A percentile compares a stretch with the other conserved stretches of the same genome.
Evolutionary conservation across 2,329 filamentous ascomycete species (phyloP).

Genomic region (Trichoderma aggressivum): DNA sequence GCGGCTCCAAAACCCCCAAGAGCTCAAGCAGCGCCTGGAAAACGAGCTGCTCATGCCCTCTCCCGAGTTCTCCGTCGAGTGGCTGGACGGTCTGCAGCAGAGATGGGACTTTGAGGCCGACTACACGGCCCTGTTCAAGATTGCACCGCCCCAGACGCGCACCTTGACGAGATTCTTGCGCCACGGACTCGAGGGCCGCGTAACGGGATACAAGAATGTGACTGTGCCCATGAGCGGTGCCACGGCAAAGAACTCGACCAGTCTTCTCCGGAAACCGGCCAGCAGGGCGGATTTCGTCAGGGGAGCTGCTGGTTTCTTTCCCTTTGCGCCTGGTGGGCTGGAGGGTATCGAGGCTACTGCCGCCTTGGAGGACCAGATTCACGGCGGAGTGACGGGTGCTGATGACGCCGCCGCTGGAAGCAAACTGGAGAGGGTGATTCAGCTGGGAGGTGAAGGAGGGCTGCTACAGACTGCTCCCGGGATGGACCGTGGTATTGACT

Average conservation of each 20-base stretch:
- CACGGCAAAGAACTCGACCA: slow-evolving; percentile 94
- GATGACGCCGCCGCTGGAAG: slow-evolving; percentile 44
- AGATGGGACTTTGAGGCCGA: slow-evolving; percentile 80
- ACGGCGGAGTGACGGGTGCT: slow-evolving; percentile 47
- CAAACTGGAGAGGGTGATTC: slow-evolving; percentile 80
- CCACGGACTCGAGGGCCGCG: slow-evolving; percentile 85
- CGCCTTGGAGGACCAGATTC: slow-evolving; percentile 73
- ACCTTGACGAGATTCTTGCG: slow-evolving; percentile 92
- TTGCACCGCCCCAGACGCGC: slow-evolving; percentile 87
- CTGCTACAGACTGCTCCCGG: slow-evolving; percentile 81
- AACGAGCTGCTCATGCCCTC: slow-evolving; percentile 75
- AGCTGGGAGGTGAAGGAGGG: slow-evolving; percentile 72
- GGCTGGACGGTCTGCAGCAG: slow-evolving; percentile 87
- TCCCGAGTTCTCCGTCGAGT: slow-evolving; percentile 72
- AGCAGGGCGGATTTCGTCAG: slow-evolving; percentile 86
- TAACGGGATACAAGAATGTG: slow-evolving; percentile 91
- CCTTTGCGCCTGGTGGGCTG: slow-evolving; percentile 86
- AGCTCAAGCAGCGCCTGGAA: slow-evolving; percentile 69
- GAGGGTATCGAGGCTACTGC: slow-evolving; percentile 84
- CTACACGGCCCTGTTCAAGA: slow-evolving; percentile 77
- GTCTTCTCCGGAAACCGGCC: slow-evolving; percentile 79
- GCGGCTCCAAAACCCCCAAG: slow-evolving; percentile 47
- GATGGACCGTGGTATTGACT: slow-evolving; percentile 72
- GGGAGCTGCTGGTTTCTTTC: slow-evolving; percentile 89
- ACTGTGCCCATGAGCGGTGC: slow-evolving; percentile 85